phyloP scores from a whole-genome alignment of 2,329 filamentous ascomycete species.

The Chrysoporthe puriensis region DNA sequence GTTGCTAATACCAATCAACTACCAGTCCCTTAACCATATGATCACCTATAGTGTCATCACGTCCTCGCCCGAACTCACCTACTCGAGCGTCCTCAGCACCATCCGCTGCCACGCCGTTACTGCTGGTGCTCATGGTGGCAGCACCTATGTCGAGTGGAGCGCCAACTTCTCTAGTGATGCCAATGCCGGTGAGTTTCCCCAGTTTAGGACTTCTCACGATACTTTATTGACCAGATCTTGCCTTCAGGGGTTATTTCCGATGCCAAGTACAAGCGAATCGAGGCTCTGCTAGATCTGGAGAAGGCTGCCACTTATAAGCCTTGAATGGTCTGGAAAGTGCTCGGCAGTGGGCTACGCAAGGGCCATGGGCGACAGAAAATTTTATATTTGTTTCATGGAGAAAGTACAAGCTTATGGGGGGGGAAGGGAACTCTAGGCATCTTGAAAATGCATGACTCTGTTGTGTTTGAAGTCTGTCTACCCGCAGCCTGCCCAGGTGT shows the following conservation, averaged over 20 bases:
- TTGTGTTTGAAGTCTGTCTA: not conserved
- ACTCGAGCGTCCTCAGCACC: slow-evolving; percentile 69
- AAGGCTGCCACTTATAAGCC: slow-evolving; percentile 47
- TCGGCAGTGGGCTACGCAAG: not conserved
- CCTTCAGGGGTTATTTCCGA: slow-evolving; percentile 69
- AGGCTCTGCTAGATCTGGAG: slow-evolving; percentile 69
- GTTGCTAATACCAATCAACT: not conserved
- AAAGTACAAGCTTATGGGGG: not conserved
- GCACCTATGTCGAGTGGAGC: slow-evolving; percentile 71
- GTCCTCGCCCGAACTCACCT: slow-evolving; percentile 65
- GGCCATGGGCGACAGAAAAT: not conserved
- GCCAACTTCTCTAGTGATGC: slow-evolving; percentile 73
- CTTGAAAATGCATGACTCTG: not conserved
- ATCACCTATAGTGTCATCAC: slow-evolving; percentile 76
- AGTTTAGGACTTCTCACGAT: not conserved
- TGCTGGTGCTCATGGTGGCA: slow-evolving; percentile 65
- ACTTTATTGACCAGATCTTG: slow-evolving; percentile 26
- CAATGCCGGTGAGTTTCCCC: slow-evolving; percentile 60
- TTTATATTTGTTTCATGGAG: not conserved
- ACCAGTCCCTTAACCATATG: slow-evolving; percentile 70
- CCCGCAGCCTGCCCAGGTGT: not conserved
- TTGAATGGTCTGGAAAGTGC: slow-evolving; percentile 11
- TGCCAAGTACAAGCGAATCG: slow-evolving; percentile 76
- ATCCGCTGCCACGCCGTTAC: slow-evolving; percentile 68
- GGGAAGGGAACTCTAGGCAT: not conserved